Base-by-base conservation (phyloP, 228 moss, liverwort and hornwort species). In the Sphagnum magellanicum region DNA sequence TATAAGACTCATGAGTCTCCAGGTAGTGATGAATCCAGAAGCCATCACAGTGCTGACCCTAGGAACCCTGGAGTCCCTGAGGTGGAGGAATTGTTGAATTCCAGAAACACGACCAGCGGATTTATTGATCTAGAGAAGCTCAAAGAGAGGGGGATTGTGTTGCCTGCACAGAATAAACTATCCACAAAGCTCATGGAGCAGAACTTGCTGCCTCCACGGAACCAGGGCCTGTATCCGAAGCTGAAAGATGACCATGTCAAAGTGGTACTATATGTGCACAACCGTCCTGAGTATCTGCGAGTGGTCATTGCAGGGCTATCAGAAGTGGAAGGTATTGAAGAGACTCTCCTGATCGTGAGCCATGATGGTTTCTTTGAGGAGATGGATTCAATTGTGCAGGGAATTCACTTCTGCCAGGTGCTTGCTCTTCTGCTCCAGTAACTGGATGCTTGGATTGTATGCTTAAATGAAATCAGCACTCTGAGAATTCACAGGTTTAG, bases 251-350 rank as follows among this genome's bases (percentile, higher is more conserved):
- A 93, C 58, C 87, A 84, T 74, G 75, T 89, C 49, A 74, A 78
- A 8, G 78, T 98, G 16, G 92, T 92, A 51, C 77, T 98, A 60
- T 98, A 98, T 17, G 98, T 98, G 60, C 98, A 93, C 67, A 84
- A 87, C 53, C 79, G 98, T 66, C 90, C 94, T 0, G 77, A 84
- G 59, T 93, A 93, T 32, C 65, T 98, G 78, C 61, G 72, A 53
- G 61, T 92, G 5, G 94, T 79, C 49, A 70, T 98, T 14, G 67
- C 78, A 6, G 81, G 83, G 57, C 72, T 98, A 63, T 73, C 89
- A 5, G 64, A 76, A 7, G 94, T 94, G 16, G 57, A 64, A 32
- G 93, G 90, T 11, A 93, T 98, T 4, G 83, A 90, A 52, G 92
- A 98, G 68, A 98, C 98, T 1, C 85, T 98, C 1, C 60, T 98